Conservation (phyloP, 1,139 yeast species). For the Protomyces lactucae-debilis region DNA sequence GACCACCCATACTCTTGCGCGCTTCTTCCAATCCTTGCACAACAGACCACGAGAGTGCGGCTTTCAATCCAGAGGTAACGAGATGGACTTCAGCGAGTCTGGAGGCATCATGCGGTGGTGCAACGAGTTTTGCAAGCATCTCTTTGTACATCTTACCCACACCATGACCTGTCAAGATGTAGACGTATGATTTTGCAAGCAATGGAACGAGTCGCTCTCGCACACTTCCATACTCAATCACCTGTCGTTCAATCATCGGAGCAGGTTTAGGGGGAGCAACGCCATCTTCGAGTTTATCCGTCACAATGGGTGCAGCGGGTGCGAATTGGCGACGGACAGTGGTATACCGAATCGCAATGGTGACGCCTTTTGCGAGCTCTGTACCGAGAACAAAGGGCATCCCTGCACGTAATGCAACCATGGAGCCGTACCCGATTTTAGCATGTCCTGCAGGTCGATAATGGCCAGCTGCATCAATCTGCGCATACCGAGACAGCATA, state of each 20-base stretch:
- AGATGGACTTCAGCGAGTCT: slow-evolving; percentile 23
- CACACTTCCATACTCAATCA: slow-evolving; percentile 16
- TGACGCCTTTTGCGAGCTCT: slow-evolving; percentile 69
- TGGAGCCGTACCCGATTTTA: slow-evolving; percentile 80
- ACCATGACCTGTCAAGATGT: slow-evolving; percentile 19
- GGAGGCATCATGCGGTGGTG: slow-evolving; percentile 24
- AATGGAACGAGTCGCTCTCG: slow-evolving; percentile 19
- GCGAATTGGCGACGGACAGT: slow-evolving; percentile 86
- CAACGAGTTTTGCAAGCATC: slow-evolving; percentile 19
- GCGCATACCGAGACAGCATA: slow-evolving; percentile 75
- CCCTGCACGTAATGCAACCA: slow-evolving; percentile 79
- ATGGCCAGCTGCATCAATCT: slow-evolving; percentile 62
- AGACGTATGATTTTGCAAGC: slow-evolving; percentile 14
- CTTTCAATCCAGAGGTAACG: slow-evolving; percentile 20
- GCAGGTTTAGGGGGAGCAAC: not conserved
- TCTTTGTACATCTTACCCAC: slow-evolving; percentile 4
- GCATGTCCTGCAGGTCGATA: slow-evolving; percentile 71
- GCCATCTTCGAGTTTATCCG: slow-evolving; percentile 23
- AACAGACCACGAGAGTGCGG: slow-evolving; percentile 21
- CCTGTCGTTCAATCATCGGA: slow-evolving; percentile 1
- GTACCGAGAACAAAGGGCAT: slow-evolving; percentile 85
- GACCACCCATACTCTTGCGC: slow-evolving; percentile 25
- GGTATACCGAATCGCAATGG: slow-evolving; percentile 83
- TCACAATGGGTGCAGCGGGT: not conserved
- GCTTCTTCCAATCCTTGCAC: slow-evolving; percentile 22